Evolutionary conservation across 257 asterid species (phyloP), one percentile per base, ranked within the genome.

Genomic region (Nicotiana attenuata): DNA sequence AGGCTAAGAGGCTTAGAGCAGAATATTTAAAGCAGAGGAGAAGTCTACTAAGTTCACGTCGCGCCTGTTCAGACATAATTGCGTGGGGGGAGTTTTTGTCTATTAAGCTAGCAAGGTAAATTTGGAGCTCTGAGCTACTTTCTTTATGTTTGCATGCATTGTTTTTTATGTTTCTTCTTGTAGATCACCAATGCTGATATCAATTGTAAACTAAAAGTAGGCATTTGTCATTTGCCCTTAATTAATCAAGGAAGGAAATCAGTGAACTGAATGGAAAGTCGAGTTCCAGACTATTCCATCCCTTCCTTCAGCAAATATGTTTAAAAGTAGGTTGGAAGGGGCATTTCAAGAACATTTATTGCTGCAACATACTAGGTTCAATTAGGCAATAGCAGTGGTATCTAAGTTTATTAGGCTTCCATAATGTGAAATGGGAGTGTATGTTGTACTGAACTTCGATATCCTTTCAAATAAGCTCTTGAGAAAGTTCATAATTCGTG

Each of bases 1-100:
- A 83, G 86, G 86, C 86, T 1, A 41, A 83, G 75, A 66, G 65
- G 55, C 80, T 53, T 19, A 83, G 83, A 66, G 79, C 83, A 20
- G 83, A 79, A 69, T 83, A 83, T 73, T 60, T 83, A 13, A 78
- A 45, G 86, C 78, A 41, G 65, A 83, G 86, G 76, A 31, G 45
- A 78, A 83, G 80, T n/a, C 24, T 35, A 53, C 80, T 17, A 45
- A 17, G 16, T 26, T 33, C 65, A 5, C 79, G 35, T 26, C 83
- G 26, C 15, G 55, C 22, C n/a, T 77, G 67, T 67, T 78, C 80
- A 65, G 69, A 78, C 31, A 83, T 83, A 76, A 55, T 22, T 24
- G 79, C 64, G 29, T 77, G 75, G 57, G 80, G 71, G 45, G 82
- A 83, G 19, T 38, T 41, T 55, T 67, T 78, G 75, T 78, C 75